Base-by-base conservation (phyloP, 2,329 filamentous ascomycete species). In the Microsporum ferrugineum region DNA sequence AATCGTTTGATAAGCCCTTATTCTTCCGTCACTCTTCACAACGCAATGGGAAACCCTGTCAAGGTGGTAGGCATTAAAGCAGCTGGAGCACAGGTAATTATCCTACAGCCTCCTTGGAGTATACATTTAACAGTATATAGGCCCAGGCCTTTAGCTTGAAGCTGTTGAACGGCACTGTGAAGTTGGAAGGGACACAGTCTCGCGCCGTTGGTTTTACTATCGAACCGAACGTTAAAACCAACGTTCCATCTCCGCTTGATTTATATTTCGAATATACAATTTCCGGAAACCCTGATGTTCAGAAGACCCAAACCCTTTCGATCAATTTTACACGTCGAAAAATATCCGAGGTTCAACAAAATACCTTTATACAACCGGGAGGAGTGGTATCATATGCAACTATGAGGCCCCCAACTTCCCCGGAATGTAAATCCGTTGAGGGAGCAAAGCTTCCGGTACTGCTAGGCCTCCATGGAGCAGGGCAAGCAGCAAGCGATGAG, bases 371-470 rank as follows among this genome's bases (percentile, higher is more conserved):
- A 39, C 81, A 83, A 67, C 79, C 80, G 5, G 75, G 77, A 43
- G 79, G 77, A 36, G 79, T 79, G 58, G 76, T 82, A 6, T 84
- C 81, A 3, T 84, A 84, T 69, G 79, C 81, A 8, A 79, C 84
- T 63, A 70, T 84, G 43, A 75, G 80, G n/a, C 82, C 82, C 7
- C 77, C 79, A 0, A 64, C 66, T 41, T 74, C 76, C 61, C 71
- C 71, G 14, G 68, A 68, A 3, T 73, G 71, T 59, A 31, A 59
- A 6, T 23, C 65, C 8, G 62, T 58, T 5, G 61, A 62, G 2
- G 65, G 67, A 12, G 60, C 62, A 6, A 67, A 64, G 1, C 64
- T 80, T 7, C 81, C 82, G 4, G 67, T 84, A 2, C 69, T 84
- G 12, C 64, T 84, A 23, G 72, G 70, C 33, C 70, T 84, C 14